Base-by-base conservation (phyloP, 116 monocot genomes). In the Dioscorea cayenensis region DNA sequence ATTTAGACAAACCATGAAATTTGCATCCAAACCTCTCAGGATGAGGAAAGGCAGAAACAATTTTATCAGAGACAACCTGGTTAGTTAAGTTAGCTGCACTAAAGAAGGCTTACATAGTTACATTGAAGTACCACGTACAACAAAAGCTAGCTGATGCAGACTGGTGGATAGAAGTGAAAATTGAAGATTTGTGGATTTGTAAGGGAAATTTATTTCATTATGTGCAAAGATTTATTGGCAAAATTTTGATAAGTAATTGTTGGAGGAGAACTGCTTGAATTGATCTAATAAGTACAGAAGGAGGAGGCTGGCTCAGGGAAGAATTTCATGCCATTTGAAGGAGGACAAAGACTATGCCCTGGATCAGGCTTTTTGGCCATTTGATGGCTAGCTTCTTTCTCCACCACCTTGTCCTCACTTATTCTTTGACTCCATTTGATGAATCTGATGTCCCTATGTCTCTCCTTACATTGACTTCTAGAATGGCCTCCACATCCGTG, bases 401-500 rank as follows among this genome's bases (percentile, higher is more conserved):
- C 49, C 81, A 82, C 58, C 81, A 82, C 28, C 69, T 82, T 37
- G 58, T 76, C 14, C 80, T 81, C 72, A 67, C 62, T 12, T 81
- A 71, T 36, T 67, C 67, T 14, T 81, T 72, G 81, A 65, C 52
- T 60, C 69, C 69, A 21, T 29, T 73, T 12, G 27, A 36, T 48
- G 73, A 69, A 4, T 51, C 76, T 43, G 81, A 82, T n/a, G 43
- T 35, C 52, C 77, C 77, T 18, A 77, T 77, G 68, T 77, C 73
- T 29, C 51, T 73, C 65, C 81, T 5, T 77, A 70, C 69, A 43
- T 62, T 7, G 77, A 73, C 3, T 82, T 82, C 73, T 77, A 82
- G 51, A 48, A 82, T 60, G 81, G 81, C 25, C 35, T 82, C 4
- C 72, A 62, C 23, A 38, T 82, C 18, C 36, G 69, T 4, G 65